Conservation (phyloP, 768 basidiomycete genomes). For the Tricholoma sp. region DNA sequence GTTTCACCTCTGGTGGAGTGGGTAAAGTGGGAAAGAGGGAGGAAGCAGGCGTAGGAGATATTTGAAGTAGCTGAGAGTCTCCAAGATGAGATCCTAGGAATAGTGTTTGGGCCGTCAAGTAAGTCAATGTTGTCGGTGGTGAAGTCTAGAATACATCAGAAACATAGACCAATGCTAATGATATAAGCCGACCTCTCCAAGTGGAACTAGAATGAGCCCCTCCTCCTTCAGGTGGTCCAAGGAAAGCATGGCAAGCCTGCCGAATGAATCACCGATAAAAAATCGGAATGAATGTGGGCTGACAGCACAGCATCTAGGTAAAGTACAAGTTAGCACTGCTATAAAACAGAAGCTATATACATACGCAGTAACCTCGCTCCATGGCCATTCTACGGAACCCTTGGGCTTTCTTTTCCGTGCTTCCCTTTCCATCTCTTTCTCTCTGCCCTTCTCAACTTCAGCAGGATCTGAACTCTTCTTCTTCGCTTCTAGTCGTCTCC, state of each 20-base stretch:
- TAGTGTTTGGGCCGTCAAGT: conserved; percentile 63
- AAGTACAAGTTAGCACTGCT: background rate
- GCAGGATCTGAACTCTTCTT: conserved; percentile 40
- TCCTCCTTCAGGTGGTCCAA: conserved; percentile 38
- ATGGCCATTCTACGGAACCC: conserved; percentile 67
- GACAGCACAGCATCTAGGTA: conserved; percentile 45
- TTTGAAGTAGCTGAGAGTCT: conserved; percentile 70
- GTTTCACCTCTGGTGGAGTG: conserved; percentile 44
- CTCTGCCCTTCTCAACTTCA: conserved; percentile 41
- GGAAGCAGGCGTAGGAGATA: conserved; percentile 44
- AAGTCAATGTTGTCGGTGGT: conserved; percentile 63
- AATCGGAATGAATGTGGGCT: conserved; percentile 42
- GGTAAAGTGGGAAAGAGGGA: conserved; percentile 41
- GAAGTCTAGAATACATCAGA: conserved; percentile 49
- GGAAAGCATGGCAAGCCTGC: conserved; percentile 64
- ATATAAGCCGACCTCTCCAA: conserved; percentile 54
- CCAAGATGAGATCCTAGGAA: conserved; percentile 82
- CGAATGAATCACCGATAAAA: conserved; percentile 67
- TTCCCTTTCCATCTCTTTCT: conserved; percentile 56
- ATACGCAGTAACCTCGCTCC: conserved; percentile 68
- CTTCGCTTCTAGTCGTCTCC: conserved; percentile 45
- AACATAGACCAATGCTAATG: background rate
- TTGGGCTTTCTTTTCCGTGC: conserved; percentile 48
- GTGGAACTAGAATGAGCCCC: conserved; percentile 51
- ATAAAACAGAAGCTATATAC: conserved; percentile 17